Evolutionary conservation across 108 stramenopile genomes (phyloP).

Genomic region (Thalassiosira profunda): DNA sequence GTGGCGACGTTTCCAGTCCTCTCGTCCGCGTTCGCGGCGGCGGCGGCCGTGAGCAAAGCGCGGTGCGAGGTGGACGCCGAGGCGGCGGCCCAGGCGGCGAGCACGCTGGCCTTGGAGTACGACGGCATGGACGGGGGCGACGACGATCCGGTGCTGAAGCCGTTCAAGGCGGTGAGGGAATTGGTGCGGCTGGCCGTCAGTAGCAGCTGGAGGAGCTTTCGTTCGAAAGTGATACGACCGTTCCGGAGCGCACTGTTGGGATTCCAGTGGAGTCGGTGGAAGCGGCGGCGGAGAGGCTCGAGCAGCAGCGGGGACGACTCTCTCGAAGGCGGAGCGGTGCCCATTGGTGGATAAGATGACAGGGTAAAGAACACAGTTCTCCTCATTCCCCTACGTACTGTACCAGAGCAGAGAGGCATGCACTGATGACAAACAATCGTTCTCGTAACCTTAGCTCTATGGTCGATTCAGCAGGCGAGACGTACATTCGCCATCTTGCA

Average conservation of each 20-base stretch:
- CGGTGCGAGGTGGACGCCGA: constrained; percentile 88
- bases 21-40: constrained; percentile 83
- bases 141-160: constrained; percentile 74
- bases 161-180: constrained; percentile 73
- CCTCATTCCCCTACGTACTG: too few species aligned
- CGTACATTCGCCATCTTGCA: too few species aligned
- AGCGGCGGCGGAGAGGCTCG: too few species aligned
- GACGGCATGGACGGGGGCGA: constrained; percentile 51
- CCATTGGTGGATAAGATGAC: too few species aligned
- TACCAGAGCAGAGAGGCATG: too few species aligned
- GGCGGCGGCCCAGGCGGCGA: constrained; percentile 84
- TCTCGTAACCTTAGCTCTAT: too few species aligned
- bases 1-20: constrained; percentile 72
- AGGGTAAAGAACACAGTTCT: too few species aligned
- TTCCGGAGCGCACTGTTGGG: constrained; percentile 8
- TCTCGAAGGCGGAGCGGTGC: neutral
- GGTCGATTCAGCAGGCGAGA: too few species aligned
- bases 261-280: constrained; percentile 33
- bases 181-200: constrained; percentile 56
- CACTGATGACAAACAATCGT: too few species aligned
- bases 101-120: constrained; percentile 84
- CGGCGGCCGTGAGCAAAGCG: constrained; percentile 92
- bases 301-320: neutral
- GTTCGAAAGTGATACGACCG: constrained; percentile 7
- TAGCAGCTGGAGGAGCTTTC: constrained; percentile 43